Percentiles rank a stretch among this genome's conserved stretches.
These are phyloP conservation scores for Neospora caninum DNA, from an alignment of 169 alveolate species.

Conservation along the genomic window DNA sequence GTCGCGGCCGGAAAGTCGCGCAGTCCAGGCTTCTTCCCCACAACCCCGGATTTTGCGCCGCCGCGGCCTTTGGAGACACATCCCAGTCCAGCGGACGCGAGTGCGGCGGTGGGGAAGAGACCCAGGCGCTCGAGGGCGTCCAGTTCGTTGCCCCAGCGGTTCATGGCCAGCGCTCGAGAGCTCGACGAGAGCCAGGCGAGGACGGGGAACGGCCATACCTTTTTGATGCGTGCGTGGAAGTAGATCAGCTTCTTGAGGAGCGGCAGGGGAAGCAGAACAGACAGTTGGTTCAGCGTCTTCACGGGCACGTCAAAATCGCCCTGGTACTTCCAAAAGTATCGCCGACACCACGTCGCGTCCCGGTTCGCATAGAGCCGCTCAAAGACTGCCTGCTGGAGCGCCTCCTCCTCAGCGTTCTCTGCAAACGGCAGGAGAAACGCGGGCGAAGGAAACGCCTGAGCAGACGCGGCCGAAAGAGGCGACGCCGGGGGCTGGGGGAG, in stretches of 20 bases:
- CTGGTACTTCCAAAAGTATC: slow-evolving; percentile 17
- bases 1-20: neutral
- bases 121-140: slow-evolving; percentile 26
- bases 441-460: neutral
- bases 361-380: slow-evolving; percentile 31
- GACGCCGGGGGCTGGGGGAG: neutral
- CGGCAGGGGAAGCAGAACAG: slow-evolving; percentile 30
- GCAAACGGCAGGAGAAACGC: neutral
- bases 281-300: neutral
- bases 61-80: neutral
- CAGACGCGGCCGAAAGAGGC: neutral
- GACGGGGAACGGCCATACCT: slow-evolving; percentile 17
- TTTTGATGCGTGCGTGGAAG: slow-evolving; percentile 23
- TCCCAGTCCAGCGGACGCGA: too few relatives aligned
- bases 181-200: neutral
- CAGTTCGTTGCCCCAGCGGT: slow-evolving; percentile 3
- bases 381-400: slow-evolving; percentile 23
- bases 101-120: neutral
- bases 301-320: neutral
- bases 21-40: too few relatives aligned
- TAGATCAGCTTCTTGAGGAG: slow-evolving; percentile 17
- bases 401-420: neutral
- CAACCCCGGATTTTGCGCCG: too few relatives aligned
- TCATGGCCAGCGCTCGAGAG: neutral
- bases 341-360: slow-evolving; percentile 43